These are phyloP conservation scores for Apophysomyces elegans DNA, from an alignment of 371 early-diverging fungal genomes.

Conservation along the genomic window DNA sequence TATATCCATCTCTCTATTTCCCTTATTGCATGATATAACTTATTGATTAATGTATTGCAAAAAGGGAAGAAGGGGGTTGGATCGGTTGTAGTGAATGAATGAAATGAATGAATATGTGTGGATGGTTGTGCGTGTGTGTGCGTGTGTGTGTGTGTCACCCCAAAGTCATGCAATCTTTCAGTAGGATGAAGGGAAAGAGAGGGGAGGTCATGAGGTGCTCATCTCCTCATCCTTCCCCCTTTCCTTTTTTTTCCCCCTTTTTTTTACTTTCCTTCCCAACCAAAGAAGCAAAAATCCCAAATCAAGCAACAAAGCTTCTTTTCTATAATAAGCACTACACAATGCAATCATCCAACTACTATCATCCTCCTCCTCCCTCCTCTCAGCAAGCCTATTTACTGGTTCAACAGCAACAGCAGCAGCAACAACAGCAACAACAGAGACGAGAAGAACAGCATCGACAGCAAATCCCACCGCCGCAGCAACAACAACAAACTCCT, in stretches of 20 bases:
- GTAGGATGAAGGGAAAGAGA: conserved; percentile 1
- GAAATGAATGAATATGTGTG: no score
- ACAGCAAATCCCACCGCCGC: not conserved
- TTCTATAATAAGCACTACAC: conserved; percentile 12
- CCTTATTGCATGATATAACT: no score
- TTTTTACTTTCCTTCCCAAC: conserved; percentile 10
- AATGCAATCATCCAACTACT: conserved; percentile 12
- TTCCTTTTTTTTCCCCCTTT: not conserved
- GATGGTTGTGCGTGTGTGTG: no score
- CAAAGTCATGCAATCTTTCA: conserved; percentile 9
- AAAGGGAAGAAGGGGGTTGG: no score
- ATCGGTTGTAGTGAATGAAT: no score
- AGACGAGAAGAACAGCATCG: not conserved
- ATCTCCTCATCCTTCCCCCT: conserved; percentile 12
- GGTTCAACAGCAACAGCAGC: not conserved
- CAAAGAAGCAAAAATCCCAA: conserved; percentile 12
- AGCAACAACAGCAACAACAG: not conserved
- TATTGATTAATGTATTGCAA: no score
- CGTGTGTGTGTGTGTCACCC: conserved; percentile 1
- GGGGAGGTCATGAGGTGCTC: conserved; percentile 1
- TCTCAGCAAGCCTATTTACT: not conserved
- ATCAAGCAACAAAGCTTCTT: conserved; percentile 12
- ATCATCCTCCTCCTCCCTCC: conserved; percentile 9
- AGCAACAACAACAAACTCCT: conserved; percentile 13
- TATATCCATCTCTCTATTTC: no score